Evolutionary conservation across 1,284 basidiomycete species (phyloP).

Genomic region (Rhodotorula sp.): DNA sequence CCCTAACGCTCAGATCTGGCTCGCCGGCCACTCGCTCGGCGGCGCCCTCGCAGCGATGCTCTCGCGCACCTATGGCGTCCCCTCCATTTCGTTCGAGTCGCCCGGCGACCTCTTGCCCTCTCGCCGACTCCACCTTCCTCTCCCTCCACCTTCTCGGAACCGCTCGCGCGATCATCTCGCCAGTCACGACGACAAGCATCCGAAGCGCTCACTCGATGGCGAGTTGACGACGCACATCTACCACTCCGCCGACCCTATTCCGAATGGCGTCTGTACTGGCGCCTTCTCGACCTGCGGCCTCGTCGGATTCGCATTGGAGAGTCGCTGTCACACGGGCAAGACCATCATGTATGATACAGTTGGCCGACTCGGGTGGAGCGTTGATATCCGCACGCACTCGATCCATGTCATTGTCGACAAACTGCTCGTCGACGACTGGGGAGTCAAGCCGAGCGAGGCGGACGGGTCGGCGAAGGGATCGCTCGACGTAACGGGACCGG

Average conservation of each 20-base stretch:
- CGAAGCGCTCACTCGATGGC: constrained; percentile 17
- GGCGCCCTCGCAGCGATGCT: constrained; percentile 82
- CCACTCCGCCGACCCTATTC: constrained; percentile 55
- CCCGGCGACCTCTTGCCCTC: constrained; percentile 89
- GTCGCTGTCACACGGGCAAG: constrained; percentile 74
- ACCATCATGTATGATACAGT: constrained; percentile 86
- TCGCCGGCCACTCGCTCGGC: constrained; percentile 86
- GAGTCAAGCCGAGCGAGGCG: constrained; percentile 44
- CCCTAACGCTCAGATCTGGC: constrained; percentile 88
- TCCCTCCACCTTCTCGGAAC: constrained; percentile 49
- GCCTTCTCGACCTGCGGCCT: constrained; percentile 40
- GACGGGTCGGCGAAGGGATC: neutral
- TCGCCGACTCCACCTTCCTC: constrained; percentile 78
- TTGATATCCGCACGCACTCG: constrained; percentile 71
- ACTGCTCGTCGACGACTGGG: constrained; percentile 73
- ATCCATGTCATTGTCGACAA: constrained; percentile 73
- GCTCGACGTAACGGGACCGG: neutral
- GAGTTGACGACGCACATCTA: constrained; percentile 54
- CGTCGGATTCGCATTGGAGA: constrained; percentile 47
- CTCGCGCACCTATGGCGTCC: constrained; percentile 86
- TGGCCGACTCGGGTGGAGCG: constrained; percentile 73
- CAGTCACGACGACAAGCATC: constrained; percentile 12
- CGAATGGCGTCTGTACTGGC: constrained; percentile 41
- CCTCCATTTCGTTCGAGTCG: constrained; percentile 84
- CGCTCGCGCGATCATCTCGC: neutral